Base-by-base conservation (phyloP, 2,329 filamentous ascomycete species). In the Cladosporium sp. region DNA sequence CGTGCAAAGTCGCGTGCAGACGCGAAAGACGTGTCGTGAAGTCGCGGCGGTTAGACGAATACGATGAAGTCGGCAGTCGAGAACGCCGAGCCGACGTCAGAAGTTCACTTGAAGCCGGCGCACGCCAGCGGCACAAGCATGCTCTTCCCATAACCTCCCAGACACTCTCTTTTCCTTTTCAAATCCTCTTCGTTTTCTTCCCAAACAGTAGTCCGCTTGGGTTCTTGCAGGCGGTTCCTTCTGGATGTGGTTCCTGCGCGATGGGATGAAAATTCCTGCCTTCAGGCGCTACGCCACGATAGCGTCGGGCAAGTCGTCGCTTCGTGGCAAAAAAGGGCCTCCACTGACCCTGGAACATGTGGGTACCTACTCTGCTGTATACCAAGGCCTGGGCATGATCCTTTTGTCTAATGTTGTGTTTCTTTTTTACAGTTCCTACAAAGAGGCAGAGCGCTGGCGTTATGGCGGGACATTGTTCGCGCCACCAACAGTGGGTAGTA, bases 391-490 rank as follows among this genome's bases (percentile, higher is more conserved):
- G 43, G 32, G 38, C 33, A 8, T 19, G 16, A 27, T 5, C 9
- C 6, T 36, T n/a, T 15, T 36, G 15, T 42, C 36, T 48, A 25
- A 53, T 25, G 18, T 46, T 13, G n/a, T 42, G 3, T 22, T 27
- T 27, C 22, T 27, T 9, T 27, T 5, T 9, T 4, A 42, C 54
- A 77, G 70, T 78, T 78, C 61, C 66, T 78, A 20, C 72, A 77
- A 53, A 66, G 73, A 45, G 68, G 72, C 49, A 69, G 72, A 40
- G 73, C 68, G 7, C 57, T 78, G 8, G 62, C 68, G 7, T 56
- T 78, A 35, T 78, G 73, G 71, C 68, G 71, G 36, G 67, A 74
- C 4, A 75, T 77, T 29, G 57, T 75, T 4, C 66, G 74, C 39
- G 68, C 69, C n/a, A 71, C 66, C 29, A 59, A 64, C 50, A 64